phyloP scores from a whole-genome alignment of 2,329 filamentous ascomycete species.

The Colletotrichum acutatum region DNA sequence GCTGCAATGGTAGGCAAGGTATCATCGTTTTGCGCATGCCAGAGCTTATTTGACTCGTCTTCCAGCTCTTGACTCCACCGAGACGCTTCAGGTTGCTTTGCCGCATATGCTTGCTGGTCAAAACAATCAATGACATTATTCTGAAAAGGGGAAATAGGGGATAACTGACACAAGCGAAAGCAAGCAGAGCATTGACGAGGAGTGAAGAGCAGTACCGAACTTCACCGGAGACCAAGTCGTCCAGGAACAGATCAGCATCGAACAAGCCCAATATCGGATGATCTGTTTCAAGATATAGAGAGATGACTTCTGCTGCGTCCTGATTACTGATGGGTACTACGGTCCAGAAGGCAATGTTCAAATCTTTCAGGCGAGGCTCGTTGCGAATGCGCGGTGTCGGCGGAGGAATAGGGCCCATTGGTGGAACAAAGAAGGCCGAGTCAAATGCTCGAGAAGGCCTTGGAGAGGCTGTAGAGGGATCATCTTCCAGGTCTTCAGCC shows the following conservation, averaged over 20 bases:
- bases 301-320: constrained; percentile 45
- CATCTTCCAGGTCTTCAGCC: neutral
- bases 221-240: constrained; percentile 42
- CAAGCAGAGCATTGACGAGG: constrained; percentile 49
- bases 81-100: constrained; percentile 21
- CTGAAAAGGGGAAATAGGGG: neutral
- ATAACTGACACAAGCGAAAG: constrained; percentile 47
- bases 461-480: neutral
- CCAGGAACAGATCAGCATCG: constrained; percentile 46
- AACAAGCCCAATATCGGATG: constrained; percentile 52
- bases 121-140: neutral
- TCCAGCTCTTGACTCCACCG: constrained; percentile 28
- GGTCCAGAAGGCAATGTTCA: constrained; percentile 49
- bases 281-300: constrained; percentile 50
- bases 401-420: constrained; percentile 36
- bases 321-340: constrained; percentile 44
- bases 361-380: constrained; percentile 41
- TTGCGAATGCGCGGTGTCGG: constrained; percentile 28
- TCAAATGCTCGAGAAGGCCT: constrained; percentile 16
- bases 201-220: constrained; percentile 47
- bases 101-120: constrained; percentile 23
- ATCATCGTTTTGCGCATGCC: constrained; percentile 28
- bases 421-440: constrained; percentile 31
- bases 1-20: constrained; percentile 19
- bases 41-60: constrained; percentile 25